Conservation (phyloP, 441 rosid species). For the Capsella rubella region DNA sequence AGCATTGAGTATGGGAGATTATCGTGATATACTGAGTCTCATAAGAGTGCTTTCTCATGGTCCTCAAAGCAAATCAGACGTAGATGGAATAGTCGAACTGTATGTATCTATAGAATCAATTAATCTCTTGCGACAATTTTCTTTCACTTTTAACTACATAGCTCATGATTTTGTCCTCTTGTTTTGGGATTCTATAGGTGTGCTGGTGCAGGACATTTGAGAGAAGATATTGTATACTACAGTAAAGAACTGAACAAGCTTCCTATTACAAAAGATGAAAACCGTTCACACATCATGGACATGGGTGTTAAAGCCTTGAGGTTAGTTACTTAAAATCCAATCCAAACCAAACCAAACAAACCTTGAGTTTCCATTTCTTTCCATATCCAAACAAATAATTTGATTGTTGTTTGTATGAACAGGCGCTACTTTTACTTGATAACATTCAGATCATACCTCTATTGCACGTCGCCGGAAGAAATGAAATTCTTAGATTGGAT, state of each 20-base stretch:
- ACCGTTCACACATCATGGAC: conserved; percentile 73
- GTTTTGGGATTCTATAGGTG: conserved; percentile 57
- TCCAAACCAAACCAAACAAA: neutral
- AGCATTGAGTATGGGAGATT: conserved; percentile 89
- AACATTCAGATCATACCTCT: conserved; percentile 90
- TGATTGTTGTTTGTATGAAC: conserved; percentile 40
- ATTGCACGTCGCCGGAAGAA: conserved; percentile 66
- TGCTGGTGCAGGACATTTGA: conserved; percentile 95
- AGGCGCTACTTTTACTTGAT: conserved; percentile 95
- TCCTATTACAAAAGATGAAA: conserved; percentile 65
- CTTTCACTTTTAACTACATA: neutral
- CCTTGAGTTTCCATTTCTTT: neutral
- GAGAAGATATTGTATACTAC: conserved; percentile 79
- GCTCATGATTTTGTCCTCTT: conserved; percentile 9
- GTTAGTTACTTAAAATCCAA: conserved; percentile 50
- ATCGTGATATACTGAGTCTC: conserved; percentile 94
- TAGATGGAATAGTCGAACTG: conserved; percentile 80
- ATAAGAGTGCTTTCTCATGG: conserved; percentile 93
- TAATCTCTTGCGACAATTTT: neutral
- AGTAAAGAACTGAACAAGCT: conserved; percentile 68
- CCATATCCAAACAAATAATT: neutral
- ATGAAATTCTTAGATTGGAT: conserved; percentile 80
- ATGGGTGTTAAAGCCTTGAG: conserved; percentile 92
- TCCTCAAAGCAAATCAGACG: conserved; percentile 95
- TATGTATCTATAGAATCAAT: conserved; percentile 31